Percentiles rank a stretch among this genome's conserved stretches.
Evolutionary conservation across 2,329 filamentous ascomycete genomes (phyloP).

Genomic region (Penicillium sp.): DNA sequence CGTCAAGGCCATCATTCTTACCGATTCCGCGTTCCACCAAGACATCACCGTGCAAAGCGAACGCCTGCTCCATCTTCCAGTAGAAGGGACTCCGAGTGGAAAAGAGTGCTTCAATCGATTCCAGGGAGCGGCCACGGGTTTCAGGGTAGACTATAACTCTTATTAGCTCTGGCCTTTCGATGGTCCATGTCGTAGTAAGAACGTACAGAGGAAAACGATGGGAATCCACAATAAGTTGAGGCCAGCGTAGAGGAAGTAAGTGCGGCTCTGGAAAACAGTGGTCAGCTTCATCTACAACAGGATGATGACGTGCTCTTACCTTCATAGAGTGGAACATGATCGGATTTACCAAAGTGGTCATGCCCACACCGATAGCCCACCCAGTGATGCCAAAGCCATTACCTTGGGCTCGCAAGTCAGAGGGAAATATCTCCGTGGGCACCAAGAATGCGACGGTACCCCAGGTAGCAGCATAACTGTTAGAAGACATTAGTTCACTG

Average conservation of each 20-base stretch:
- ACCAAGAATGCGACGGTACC: constrained; percentile 54
- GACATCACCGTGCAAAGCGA: constrained; percentile 30
- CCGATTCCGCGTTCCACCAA: constrained; percentile 11
- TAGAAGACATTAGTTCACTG: neutral
- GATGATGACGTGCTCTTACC: constrained; percentile 1
- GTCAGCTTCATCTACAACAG: neutral
- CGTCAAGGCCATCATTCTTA: neutral
- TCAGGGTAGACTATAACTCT: constrained; percentile 50
- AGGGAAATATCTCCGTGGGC: constrained; percentile 59
- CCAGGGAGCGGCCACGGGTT: constrained; percentile 51
- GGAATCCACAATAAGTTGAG: constrained; percentile 55
- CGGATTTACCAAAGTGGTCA: constrained; percentile 54
- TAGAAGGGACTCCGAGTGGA: constrained; percentile 48
- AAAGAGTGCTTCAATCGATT: constrained; percentile 54
- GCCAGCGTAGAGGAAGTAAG: constrained; percentile 54
- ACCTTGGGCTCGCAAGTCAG: constrained; percentile 57
- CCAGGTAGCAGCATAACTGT: constrained; percentile 51
- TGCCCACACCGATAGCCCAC: constrained; percentile 59
- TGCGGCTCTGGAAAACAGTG: constrained; percentile 35
- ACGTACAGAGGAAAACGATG: constrained; percentile 47
- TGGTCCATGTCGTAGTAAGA: neutral
- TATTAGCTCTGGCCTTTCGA: neutral
- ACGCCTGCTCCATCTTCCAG: constrained; percentile 48
- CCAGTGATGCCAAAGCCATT: constrained; percentile 61
- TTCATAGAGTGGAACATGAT: constrained; percentile 51